phyloP scores from a whole-genome alignment of 306 rosid species.

The Ormosia emarginata region DNA sequence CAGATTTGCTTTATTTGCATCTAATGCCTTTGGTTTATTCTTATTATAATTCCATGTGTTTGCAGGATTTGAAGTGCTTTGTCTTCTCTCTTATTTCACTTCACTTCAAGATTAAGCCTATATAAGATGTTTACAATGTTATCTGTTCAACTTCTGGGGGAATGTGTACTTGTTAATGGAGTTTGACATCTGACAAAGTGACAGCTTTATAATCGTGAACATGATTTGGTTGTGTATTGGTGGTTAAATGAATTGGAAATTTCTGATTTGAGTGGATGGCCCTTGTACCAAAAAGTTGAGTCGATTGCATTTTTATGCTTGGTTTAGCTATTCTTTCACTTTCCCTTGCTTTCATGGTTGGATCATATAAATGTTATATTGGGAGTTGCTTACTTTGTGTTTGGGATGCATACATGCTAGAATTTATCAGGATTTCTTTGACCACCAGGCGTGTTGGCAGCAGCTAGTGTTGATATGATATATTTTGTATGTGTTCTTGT shows the following conservation, averaged over 20 bases:
- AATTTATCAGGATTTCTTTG: not conserved
- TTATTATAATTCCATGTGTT: constrained; percentile 19
- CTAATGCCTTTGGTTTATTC: not conserved
- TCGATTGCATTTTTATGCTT: constrained; percentile 5
- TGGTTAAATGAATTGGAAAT: constrained; percentile 1
- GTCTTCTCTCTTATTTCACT: constrained; percentile 94
- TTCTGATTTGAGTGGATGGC: not conserved
- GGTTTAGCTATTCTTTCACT: not conserved
- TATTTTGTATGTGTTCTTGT: not conserved
- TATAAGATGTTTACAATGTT: constrained; percentile 33
- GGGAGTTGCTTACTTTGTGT: not conserved
- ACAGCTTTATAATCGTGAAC: not conserved
- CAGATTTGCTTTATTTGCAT: not conserved
- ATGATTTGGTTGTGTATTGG: constrained; percentile 2
- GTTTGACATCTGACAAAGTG: not conserved
- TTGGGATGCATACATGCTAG: not conserved
- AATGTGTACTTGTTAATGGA: constrained; percentile 15
- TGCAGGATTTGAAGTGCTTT: constrained; percentile 95
- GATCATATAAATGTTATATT: not conserved
- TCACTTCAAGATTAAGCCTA: constrained; percentile 97
- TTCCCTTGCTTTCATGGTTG: not conserved
- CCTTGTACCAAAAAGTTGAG: not conserved
- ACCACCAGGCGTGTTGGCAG: not conserved
- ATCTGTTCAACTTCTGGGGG: not conserved
- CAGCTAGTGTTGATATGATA: not conserved